Evolutionary conservation across 305 asterid genomes (phyloP).

Genomic region (Solanum hybrid): DNA sequence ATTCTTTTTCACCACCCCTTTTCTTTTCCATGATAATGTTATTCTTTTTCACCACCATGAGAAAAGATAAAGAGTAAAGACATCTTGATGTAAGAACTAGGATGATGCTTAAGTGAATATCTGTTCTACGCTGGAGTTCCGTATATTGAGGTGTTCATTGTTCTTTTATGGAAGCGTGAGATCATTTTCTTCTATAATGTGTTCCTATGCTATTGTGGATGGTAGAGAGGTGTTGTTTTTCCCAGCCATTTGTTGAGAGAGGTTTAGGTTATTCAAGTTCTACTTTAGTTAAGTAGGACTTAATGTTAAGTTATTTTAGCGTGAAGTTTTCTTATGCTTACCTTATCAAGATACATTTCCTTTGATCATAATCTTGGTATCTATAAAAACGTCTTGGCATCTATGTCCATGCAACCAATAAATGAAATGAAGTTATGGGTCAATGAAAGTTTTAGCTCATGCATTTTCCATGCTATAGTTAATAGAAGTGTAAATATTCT

Average conservation of each 20-base stretch:
- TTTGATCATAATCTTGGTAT: not conserved
- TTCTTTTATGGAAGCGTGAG: not conserved
- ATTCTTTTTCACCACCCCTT: not conserved
- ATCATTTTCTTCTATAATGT: not conserved
- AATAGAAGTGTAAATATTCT: too few relatives aligned
- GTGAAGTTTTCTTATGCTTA: not conserved
- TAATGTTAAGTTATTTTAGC: not conserved
- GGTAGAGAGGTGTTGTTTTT: not conserved
- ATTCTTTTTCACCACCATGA: not conserved
- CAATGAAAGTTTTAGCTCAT: not conserved
- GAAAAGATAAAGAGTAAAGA: not conserved
- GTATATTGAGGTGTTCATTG: not conserved
- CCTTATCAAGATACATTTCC: not conserved
- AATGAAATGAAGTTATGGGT: not conserved
- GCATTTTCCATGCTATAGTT: too few relatives aligned
- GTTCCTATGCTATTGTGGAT: not conserved
- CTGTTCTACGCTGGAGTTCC: not conserved
- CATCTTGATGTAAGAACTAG: not conserved
- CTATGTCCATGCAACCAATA: not conserved
- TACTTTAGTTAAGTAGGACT: not conserved
- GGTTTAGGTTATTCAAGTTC: not conserved
- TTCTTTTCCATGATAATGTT: not conserved
- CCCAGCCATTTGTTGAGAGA: not conserved
- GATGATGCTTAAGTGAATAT: not conserved
- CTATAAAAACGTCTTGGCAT: not conserved